Base-by-base conservation (phyloP, 352 stramenopile genomes). In the Phytopythium montanum region DNA sequence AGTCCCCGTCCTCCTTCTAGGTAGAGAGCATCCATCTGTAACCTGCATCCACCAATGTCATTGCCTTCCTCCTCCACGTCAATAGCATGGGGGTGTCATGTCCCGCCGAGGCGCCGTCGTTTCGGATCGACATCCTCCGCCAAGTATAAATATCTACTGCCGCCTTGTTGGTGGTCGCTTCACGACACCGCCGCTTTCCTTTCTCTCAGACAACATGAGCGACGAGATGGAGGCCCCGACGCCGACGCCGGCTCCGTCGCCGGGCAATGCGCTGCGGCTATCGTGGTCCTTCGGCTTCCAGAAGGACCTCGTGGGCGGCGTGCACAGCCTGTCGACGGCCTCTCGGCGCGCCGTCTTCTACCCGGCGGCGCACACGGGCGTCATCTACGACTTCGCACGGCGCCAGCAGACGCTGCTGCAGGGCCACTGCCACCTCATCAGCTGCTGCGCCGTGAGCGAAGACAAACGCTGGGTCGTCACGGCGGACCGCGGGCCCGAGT, bases 391-490 rank as follows among this genome's bases (percentile, higher is more conserved):
- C 78, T 97, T 95, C 42, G 79, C 81, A 10, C 71, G 79, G 36
- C 79, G 90, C 5, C 89, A 81, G 53, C 92, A 98, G 64, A 75
- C 66, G 51, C 73, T 98, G 25, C 70, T 98, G 8, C 93, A 98
- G 68, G 88, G 86, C 4, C 91, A 97, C 66, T 97, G 89, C 60
- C 95, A 97, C 46, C 76, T 85, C 16, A 98, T 98, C 69, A 90
- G 75, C 9, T 90, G 81, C 64, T 95, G 85, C 56, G 81, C 79
- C 26, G 88, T 97, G 23, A 97, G 87, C 63, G 76, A 94, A 33
- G 89, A 97, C 75, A 97, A 97, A 72, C 85, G 88, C 23, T 97
- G 87, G 88, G 91, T 98, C 58, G 90, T 95, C 44, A 98, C 92
- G 38, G 91, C 87, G 14, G 93, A 98, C 54, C 68, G 72, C 4